Percentiles rank a stretch among this genome's conserved stretches.
These are phyloP conservation scores for Wickerhamiella infanticola DNA, from an alignment of 1,139 yeast species.

Conservation along the genomic window DNA sequence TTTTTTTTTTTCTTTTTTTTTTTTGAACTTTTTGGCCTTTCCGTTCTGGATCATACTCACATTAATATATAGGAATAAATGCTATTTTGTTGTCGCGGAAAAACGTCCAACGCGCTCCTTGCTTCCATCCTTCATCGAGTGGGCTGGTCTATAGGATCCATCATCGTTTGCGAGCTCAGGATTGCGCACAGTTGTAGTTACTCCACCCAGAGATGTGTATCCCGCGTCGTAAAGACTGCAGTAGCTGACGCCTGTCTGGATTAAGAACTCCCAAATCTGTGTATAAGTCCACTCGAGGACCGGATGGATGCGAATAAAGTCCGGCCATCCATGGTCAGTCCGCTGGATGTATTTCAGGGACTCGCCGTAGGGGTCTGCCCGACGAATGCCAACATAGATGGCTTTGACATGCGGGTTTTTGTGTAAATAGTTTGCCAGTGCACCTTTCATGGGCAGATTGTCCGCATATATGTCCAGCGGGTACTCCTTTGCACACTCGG, in stretches of 20 bases:
- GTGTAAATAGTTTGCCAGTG: constrained; percentile 45
- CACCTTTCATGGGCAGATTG: constrained; percentile 38
- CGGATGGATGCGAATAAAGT: constrained; percentile 63
- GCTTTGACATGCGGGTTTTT: constrained; percentile 35
- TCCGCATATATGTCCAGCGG: constrained; percentile 21
- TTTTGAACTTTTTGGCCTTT: too few species aligned
- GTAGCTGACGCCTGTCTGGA: constrained; percentile 38
- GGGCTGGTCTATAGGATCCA: constrained; percentile 43
- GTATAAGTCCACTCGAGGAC: constrained; percentile 67
- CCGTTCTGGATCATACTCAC: too few species aligned
- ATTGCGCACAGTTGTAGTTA: constrained; percentile 47
- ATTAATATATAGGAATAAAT: too few species aligned
- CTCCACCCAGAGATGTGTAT: constrained; percentile 71
- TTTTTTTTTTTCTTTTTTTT: too few species aligned
- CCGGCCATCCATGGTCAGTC: constrained; percentile 86
- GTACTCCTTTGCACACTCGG: constrained; percentile 21
- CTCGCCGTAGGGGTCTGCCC: constrained; percentile 64
- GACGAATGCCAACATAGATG: constrained; percentile 66
- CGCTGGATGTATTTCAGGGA: constrained; percentile 38
- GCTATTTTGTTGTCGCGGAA: neutral
- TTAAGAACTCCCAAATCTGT: constrained; percentile 59
- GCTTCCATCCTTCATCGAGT: constrained; percentile 41
- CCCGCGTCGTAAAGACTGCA: constrained; percentile 63
- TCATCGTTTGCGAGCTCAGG: constrained; percentile 32
- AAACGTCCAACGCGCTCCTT: constrained; percentile 41